Conservation (phyloP, 164 flowering plant genomes). For the Paratinospora sagittata region DNA sequence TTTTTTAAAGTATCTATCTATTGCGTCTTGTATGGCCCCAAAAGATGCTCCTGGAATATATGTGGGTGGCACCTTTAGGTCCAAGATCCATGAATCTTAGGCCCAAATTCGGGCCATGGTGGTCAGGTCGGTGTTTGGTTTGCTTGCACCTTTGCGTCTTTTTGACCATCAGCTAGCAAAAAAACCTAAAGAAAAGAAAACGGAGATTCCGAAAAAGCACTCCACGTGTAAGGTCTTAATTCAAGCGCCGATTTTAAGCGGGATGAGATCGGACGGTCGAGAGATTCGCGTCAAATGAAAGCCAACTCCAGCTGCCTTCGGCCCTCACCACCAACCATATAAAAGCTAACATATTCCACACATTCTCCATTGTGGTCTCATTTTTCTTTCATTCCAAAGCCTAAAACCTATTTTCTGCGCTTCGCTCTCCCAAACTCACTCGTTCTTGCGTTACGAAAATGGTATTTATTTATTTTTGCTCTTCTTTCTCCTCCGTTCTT, state of each 20-base stretch:
- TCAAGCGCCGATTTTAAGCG: constrained; percentile 11
- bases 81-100: not conserved
- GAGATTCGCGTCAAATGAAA: constrained; percentile 4
- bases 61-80: not conserved
- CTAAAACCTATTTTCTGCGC: too few relatives aligned
- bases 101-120: not conserved
- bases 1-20: not conserved
- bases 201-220: not conserved
- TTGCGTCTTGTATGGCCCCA: not conserved
- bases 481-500: not conserved
- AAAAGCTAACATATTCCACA: not conserved
- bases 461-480: not conserved
- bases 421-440: too few relatives aligned
- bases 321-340: not conserved
- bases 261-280: constrained; percentile 6
- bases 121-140: not conserved
- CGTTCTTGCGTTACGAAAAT: not conserved
- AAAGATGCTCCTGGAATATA: not conserved
- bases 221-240: constrained; percentile 5
- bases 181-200: not conserved
- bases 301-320: not conserved
- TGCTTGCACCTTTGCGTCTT: not conserved
- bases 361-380: not conserved
- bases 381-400: not conserved
- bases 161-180: not conserved